Base-by-base conservation (phyloP, 2,329 filamentous ascomycete genomes). In the Alternaria viburni region DNA sequence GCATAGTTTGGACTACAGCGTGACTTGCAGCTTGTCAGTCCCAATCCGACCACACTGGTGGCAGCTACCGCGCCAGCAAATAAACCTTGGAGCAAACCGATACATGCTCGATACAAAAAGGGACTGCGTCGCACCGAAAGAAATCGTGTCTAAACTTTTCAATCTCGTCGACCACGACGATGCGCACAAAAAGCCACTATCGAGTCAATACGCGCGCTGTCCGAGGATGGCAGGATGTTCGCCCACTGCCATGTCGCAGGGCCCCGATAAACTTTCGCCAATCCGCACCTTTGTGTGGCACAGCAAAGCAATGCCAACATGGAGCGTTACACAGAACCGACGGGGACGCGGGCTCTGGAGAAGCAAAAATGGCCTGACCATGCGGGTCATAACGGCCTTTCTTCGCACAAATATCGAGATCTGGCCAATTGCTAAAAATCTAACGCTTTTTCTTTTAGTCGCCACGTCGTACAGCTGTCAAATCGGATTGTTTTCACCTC, bases 211-310 rank as follows among this genome's bases (percentile, higher is more conserved):
- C 43, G 54, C 61, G 59, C 66, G 43, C 54, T 60, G 32, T 57
- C 59, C 55, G 28, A 50, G 54, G 49, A 58, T 32, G 59, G 57
- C 57, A 52, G 61, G 44, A 51, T 60, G 46, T 23, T 59, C 36
- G 50, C 54, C 59, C 54, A 50, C 30, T 36, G 21, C 44, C 41
- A 44, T 63, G 45, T 25, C 15, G 41, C 52, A 54, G 54, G 43
- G 25, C 51, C 60, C 58, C 59, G 50, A 67, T 62, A 65, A 57
- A 67, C 54, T 65, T 66, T 65, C 54, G 60, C 64, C 44, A 55
- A 61, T 57, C 50, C 59, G 63, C 68, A 66, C 57, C 25, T 28
- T n/a, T n/a, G n/a, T 66, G 67, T 66, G 71, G 69, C 69, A 72
- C 68, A 69, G 67, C 57, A 64, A 69, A 66, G 47, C 52, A 61